Base-by-base conservation (phyloP, 73 alveolate genomes). In the Tetrahymena thermophila region DNA sequence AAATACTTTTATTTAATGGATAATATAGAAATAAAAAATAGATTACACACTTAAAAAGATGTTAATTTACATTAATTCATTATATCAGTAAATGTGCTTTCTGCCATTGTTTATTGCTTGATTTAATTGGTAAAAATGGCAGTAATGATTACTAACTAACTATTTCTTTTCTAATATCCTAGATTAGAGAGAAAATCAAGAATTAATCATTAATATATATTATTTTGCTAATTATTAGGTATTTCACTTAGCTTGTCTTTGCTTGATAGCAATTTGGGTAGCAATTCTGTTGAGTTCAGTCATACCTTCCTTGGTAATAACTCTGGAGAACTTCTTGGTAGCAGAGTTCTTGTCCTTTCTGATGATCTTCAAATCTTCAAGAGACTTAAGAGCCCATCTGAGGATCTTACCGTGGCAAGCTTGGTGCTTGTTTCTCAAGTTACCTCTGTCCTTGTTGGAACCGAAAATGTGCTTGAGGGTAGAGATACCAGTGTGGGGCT, bases 331-430 rank as follows among this genome's bases (percentile, higher is more conserved):
- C 93, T 94, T 96, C 96, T 96, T 96, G 94, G 96, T 93, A 34
- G 56, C 96, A 35, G 96, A 93, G 35, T 95, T 96, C 38, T 57
- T 95, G 56, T 94, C 98, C 85, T 97, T 96, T 43, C 98, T 98
- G 84, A 99, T 97, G 96, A 98, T 96, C 85, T 98, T 99, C 95
- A 94, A 94, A 43, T 96, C 96, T 96, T 99, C 98, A 56, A 99
- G 97, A 97, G 97, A 98, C 96, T 98, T 94, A 71, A 98, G 97
- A 94, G 98, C 95, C 96, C 98, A 98, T 97, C 99, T 98, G 96
- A 99, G 97, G 96, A 96, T 96, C 96, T 98, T 99, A 89, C 99
- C 99, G 44, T 98, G 99, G 37, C 99, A 98, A 56, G 94, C 94
- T 93, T 94, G 95, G 93, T 96, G 97, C 96, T 98, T 98, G 44